Evolutionary conservation across 441 rosid genomes (phyloP).

Genomic region (Aleurites moluccanus): DNA sequence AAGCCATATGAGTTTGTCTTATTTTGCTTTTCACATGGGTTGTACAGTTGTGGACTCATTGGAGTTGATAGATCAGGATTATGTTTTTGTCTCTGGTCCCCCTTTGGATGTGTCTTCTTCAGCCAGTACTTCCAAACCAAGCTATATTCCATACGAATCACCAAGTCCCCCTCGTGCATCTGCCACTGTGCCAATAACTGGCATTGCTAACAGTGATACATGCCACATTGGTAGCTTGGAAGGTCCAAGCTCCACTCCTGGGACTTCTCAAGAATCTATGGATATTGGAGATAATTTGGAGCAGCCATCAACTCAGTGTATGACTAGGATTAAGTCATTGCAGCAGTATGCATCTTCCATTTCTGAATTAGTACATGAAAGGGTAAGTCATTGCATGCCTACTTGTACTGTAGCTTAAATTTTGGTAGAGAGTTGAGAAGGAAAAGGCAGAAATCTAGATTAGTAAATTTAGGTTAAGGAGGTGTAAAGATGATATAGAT

Average conservation of each 20-base stretch:
- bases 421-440: background rate
- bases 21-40: slow-evolving; percentile 17
- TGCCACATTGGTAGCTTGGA: slow-evolving; percentile 56
- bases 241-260: slow-evolving; percentile 64
- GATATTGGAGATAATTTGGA: slow-evolving; percentile 68
- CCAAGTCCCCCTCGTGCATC: slow-evolving; percentile 49
- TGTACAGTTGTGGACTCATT: slow-evolving; percentile 61
- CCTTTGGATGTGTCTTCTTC: slow-evolving; percentile 60
- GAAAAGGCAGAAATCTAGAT: background rate
- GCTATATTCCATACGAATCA: slow-evolving; percentile 47
- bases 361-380: slow-evolving; percentile 60
- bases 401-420: background rate
- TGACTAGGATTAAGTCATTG: slow-evolving; percentile 79
- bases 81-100: slow-evolving; percentile 82
- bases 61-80: slow-evolving; percentile 89
- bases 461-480: background rate
- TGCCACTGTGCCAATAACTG: slow-evolving; percentile 53
- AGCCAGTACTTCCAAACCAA: slow-evolving; percentile 54
- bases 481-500: background rate
- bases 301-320: slow-evolving; percentile 64
- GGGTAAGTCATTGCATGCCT: slow-evolving; percentile 39
- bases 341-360: slow-evolving; percentile 69
- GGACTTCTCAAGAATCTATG: slow-evolving; percentile 77
- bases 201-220: slow-evolving; percentile 39
- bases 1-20: slow-evolving; percentile 12